Evolutionary conservation across 169 alveolate species (phyloP).

Genomic region (Plasmodium cynomolgi): DNA sequence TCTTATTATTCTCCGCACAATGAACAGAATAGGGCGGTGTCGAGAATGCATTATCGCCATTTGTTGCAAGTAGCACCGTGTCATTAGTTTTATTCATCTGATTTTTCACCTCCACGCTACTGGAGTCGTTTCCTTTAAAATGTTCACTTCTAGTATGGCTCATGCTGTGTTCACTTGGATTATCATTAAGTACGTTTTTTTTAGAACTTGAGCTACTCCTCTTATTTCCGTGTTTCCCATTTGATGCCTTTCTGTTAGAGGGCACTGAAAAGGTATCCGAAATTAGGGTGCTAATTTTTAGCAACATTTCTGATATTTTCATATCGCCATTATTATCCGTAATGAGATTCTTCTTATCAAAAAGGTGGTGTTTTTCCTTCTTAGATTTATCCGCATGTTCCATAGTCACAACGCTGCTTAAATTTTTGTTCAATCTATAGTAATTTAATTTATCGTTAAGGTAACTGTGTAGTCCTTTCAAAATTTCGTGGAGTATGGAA

Average conservation of each 20-base stretch:
- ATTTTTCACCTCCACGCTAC: neutral
- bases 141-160: neutral
- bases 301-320: constrained; percentile 12
- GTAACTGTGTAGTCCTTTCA: constrained; percentile 23
- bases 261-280: constrained; percentile 12
- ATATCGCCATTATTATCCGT: constrained; percentile 3
- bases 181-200: neutral
- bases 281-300: constrained; percentile 28
- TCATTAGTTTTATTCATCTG: neutral
- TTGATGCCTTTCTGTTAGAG: neutral
- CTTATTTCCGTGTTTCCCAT: neutral
- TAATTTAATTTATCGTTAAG: constrained; percentile 26
- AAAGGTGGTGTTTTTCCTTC: constrained; percentile 9
- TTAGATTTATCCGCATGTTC: neutral
- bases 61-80: neutral
- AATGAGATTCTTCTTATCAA: constrained; percentile 29
- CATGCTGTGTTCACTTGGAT: neutral
- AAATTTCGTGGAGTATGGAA: constrained; percentile 24
- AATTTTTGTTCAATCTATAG: neutral
- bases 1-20: neutral
- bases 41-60: neutral
- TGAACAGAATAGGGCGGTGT: neutral
- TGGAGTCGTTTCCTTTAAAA: neutral
- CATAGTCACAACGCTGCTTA: neutral
- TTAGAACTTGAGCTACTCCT: neutral